These are phyloP conservation scores for Solanum aculeatissimum DNA, from an alignment of 305 asterid genomes.

Conservation along the genomic window DNA sequence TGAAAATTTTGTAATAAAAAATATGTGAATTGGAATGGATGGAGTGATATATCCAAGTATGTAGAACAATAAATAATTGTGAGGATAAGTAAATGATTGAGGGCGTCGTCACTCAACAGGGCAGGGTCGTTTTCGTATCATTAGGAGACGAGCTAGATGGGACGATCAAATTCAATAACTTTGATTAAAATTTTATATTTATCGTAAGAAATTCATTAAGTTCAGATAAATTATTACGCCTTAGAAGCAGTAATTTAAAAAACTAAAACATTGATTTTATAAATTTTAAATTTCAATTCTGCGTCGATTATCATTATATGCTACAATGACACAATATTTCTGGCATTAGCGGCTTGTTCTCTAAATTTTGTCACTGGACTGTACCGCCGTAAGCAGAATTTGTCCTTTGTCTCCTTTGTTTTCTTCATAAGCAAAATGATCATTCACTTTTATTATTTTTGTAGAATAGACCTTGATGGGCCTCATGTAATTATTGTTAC, in stretches of 20 bases:
- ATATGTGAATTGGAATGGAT: neutral
- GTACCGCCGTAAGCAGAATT: neutral
- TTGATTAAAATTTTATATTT: neutral
- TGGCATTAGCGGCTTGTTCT: neutral
- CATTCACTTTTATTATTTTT: neutral
- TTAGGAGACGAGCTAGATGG: neutral
- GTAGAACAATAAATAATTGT: neutral
- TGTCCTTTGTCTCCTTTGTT: neutral
- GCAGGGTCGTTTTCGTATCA: neutral
- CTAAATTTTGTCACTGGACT: neutral
- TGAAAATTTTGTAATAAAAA: neutral
- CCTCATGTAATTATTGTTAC: neutral
- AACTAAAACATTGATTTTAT: neutral
- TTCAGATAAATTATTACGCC: neutral
- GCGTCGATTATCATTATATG: neutral
- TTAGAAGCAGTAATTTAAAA: neutral
- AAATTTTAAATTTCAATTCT: neutral
- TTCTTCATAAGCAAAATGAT: neutral
- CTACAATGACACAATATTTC: neutral
- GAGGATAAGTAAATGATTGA: neutral
- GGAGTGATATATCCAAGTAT: neutral
- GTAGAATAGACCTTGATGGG: neutral
- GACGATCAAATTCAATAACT: accelerated
- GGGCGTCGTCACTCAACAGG: neutral
- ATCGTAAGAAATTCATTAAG: neutral